phyloP scores from a whole-genome alignment of 2,329 filamentous ascomycete genomes.

The Botryotinia globosa region DNA sequence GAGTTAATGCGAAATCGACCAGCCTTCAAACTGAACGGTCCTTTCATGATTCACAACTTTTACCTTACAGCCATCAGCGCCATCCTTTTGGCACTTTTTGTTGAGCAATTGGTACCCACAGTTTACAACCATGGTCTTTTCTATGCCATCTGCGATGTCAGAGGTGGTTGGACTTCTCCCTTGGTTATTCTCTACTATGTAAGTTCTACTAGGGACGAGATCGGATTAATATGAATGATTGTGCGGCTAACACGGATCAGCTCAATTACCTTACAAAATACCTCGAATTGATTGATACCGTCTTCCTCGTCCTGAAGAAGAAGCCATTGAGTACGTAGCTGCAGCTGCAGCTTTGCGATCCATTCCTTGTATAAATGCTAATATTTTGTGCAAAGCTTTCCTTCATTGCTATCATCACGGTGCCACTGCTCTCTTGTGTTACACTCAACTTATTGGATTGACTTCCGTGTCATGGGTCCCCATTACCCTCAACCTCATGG shows the following conservation, averaged over 20 bases:
- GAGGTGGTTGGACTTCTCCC: constrained; percentile 91
- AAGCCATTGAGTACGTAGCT: constrained; percentile 76
- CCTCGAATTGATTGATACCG: constrained; percentile 89
- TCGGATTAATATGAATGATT: background rate
- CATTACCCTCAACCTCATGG: constrained; percentile 86
- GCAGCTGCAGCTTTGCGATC: background rate
- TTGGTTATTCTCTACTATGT: constrained; percentile 97
- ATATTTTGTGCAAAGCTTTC: constrained; percentile 62
- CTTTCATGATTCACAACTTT: constrained; percentile 97
- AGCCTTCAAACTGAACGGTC: constrained; percentile 79
- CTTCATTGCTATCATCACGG: constrained; percentile 99
- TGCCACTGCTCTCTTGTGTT: constrained; percentile 94
- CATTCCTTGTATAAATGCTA: constrained; percentile 33
- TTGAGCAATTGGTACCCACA: constrained; percentile 87
- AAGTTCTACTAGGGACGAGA: constrained; percentile 43
- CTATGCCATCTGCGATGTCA: constrained; percentile 75
- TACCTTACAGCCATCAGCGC: constrained; percentile 84
- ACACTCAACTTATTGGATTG: constrained; percentile 90
- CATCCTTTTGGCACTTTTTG: constrained; percentile 76
- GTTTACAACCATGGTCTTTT: constrained; percentile 80
- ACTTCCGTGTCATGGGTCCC: constrained; percentile 94
- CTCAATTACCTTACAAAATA: constrained; percentile 99
- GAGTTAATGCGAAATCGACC: constrained; percentile 86
- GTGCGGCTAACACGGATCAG: constrained; percentile 51
- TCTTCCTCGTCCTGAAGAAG: constrained; percentile 98